These are phyloP conservation scores for Fusarium tuaranense DNA, from an alignment of 2,329 filamentous ascomycete species.

Conservation along the genomic window DNA sequence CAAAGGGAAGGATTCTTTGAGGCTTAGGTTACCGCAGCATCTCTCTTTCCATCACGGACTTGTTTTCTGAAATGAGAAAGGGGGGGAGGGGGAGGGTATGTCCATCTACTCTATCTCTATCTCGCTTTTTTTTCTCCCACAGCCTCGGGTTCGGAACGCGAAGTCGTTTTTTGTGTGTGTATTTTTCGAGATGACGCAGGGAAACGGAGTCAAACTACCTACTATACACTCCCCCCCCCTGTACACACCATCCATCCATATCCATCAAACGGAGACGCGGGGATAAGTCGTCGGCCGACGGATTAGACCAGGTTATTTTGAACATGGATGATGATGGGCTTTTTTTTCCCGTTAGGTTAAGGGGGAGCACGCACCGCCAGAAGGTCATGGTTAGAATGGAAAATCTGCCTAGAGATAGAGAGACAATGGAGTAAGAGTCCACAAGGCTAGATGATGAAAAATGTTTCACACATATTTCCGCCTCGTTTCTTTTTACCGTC, in stretches of 20 bases:
- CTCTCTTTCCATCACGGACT: neutral
- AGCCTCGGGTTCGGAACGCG: neutral
- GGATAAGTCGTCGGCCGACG: neutral
- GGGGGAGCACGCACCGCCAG: neutral
- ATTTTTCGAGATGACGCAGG: neutral
- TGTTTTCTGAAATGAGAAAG: neutral
- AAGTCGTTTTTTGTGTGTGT: neutral
- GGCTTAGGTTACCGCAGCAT: neutral
- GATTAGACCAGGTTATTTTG: neutral
- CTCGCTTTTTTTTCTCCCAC: neutral
- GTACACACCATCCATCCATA: neutral
- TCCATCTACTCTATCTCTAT: neutral
- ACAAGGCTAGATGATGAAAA: neutral
- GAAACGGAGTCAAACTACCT: neutral
- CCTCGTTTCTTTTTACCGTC: neutral
- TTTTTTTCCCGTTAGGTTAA: too few relatives aligned
- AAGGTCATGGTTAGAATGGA: neutral
- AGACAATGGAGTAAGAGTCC: neutral
- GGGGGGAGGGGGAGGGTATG: neutral
- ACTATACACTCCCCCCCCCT: neutral
- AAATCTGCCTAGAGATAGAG: neutral
- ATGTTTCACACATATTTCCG: conserved; percentile 4
- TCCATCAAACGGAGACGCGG: conserved; percentile 1
- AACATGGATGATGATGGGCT: neutral
- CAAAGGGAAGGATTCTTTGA: neutral